Conservation (phyloP, 2,329 filamentous ascomycete genomes). For the Curvularia verruculosa region DNA sequence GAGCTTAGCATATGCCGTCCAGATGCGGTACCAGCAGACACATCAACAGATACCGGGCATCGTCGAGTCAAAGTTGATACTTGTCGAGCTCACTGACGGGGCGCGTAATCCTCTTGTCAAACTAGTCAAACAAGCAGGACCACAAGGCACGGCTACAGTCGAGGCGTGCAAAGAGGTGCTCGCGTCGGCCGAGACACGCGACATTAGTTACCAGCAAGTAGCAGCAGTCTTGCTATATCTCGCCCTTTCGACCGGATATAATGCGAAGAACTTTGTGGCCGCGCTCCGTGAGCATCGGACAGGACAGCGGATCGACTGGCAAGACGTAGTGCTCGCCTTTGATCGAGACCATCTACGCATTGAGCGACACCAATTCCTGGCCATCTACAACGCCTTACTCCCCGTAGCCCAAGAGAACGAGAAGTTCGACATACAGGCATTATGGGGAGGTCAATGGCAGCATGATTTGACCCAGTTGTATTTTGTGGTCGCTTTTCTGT, state of each 20-base stretch:
- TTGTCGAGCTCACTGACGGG: constrained; percentile 67
- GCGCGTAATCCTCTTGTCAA: constrained; percentile 67
- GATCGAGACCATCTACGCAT: constrained; percentile 79
- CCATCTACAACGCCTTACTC: constrained; percentile 78
- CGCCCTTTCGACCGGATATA: constrained; percentile 68
- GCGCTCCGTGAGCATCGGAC: constrained; percentile 62
- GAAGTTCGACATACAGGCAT: constrained; percentile 78
- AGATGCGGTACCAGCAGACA: constrained; percentile 66
- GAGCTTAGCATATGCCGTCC: constrained; percentile 68
- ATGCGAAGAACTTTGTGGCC: constrained; percentile 69
- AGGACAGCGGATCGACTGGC: constrained; percentile 66
- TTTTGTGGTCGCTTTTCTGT: constrained; percentile 88
- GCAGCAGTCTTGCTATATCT: constrained; percentile 77
- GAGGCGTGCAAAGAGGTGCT: constrained; percentile 70
- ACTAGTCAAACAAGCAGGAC: constrained; percentile 74
- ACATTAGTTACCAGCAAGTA: constrained; percentile 81
- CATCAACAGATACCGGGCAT: constrained; percentile 71
- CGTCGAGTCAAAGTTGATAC: constrained; percentile 72
- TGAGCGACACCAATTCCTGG: constrained; percentile 78
- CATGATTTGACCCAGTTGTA: constrained; percentile 87
- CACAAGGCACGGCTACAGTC: constrained; percentile 75
- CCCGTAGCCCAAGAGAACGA: constrained; percentile 69
- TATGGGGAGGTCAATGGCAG: constrained; percentile 91
- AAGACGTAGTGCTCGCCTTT: constrained; percentile 76
- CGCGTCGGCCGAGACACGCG: constrained; percentile 62